Percentiles rank a stretch among this genome's conserved stretches.
Evolutionary conservation across 352 stramenopile genomes (phyloP).

Genomic region (Globisporangium nagaii): DNA sequence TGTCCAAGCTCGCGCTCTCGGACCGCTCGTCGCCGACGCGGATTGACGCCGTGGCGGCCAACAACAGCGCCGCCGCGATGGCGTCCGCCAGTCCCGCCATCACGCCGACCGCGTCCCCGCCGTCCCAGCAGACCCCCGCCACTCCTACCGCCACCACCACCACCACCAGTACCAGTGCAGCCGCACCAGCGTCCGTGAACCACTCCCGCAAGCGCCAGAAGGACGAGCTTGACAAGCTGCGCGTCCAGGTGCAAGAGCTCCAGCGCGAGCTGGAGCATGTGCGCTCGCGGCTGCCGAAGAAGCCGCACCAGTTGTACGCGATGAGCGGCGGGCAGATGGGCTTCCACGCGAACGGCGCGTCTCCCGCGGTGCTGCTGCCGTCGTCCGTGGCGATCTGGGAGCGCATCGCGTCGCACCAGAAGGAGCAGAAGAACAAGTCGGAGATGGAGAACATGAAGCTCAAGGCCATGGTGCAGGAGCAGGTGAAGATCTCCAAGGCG

Average conservation of each 20-base stretch:
- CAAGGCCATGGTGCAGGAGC: constrained; percentile 45
- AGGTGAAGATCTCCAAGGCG: constrained; percentile 51
- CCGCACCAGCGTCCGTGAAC: constrained; percentile 16
- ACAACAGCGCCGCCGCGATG: background rate
- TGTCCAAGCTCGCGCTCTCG: constrained; percentile 8
- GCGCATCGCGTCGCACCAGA: constrained; percentile 57
- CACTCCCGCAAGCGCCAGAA: constrained; percentile 54
- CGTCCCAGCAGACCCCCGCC: too few species aligned
- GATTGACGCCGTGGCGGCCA: constrained; percentile 1
- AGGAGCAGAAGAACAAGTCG: constrained; percentile 57
- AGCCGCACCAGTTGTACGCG: background rate
- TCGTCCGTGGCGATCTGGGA: constrained; percentile 35
- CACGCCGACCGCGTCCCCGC: background rate
- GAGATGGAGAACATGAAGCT: constrained; percentile 69
- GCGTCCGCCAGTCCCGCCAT: background rate
- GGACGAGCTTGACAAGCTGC: constrained; percentile 40
- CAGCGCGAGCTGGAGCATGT: constrained; percentile 33
- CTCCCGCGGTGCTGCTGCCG: too few species aligned
- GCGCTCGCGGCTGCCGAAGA: constrained; percentile 8
- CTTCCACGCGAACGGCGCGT: too few species aligned
- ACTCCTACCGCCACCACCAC: background rate
- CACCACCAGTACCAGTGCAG: background rate
- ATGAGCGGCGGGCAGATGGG: background rate
- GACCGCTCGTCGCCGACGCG: constrained; percentile 4
- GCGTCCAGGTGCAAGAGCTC: constrained; percentile 52